Base-by-base conservation (phyloP, 495 filamentous ascomycete genomes). In the Hypoxylon intermedium region DNA sequence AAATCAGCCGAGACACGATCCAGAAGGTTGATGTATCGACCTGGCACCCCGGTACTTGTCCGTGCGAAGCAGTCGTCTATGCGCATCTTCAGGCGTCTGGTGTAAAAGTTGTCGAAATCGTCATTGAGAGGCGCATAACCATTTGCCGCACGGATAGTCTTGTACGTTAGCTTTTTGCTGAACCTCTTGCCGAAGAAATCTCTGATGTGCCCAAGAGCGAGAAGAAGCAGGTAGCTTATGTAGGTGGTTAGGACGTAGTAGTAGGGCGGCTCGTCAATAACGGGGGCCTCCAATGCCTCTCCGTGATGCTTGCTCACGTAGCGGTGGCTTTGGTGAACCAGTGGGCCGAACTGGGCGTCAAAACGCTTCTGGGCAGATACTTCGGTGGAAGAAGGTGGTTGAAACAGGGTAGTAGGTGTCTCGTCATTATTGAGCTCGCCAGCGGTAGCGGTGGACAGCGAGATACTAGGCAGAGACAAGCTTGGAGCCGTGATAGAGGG, bases 171-270 rank as follows among this genome's bases (percentile, higher is more conserved):
- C 65, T 82, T 79, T 65, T 91, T 82, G 68, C 88, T 86, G 74
- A 98, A 97, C 18, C 91, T 85, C 78, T 97, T 98, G 64, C 95
- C 94, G 70, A 98, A 98, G 75, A 97, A 98, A 74, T 98, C 94
- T 63, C 94, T 86, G 31, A 96, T 84, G 70, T 98, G 94, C 40
- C 94, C 94, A 59, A 96, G 94, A 59, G 92, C 85, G 69, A 98
- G 98, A 66, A 98, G 83, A 61, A 98, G 88, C 64, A 98, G 81
- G 74, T 98, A 98, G 73, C 90, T 95, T 70, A 98, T 88, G 78
- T 98, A 98, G 51, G 94, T 98, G 20, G 94, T 97, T 61, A 98
- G 81, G 65, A 98, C 83, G 73, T 89, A 97, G 78, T 92, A 98
- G 79, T 97, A 97, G 15, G 93, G 91, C 15, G 94, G 94, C 74